A percentile compares a stretch with the other conserved stretches of the same genome.
Evolutionary conservation across 805 yeast species (phyloP).

Genomic region (Kuraishia molischiana): DNA sequence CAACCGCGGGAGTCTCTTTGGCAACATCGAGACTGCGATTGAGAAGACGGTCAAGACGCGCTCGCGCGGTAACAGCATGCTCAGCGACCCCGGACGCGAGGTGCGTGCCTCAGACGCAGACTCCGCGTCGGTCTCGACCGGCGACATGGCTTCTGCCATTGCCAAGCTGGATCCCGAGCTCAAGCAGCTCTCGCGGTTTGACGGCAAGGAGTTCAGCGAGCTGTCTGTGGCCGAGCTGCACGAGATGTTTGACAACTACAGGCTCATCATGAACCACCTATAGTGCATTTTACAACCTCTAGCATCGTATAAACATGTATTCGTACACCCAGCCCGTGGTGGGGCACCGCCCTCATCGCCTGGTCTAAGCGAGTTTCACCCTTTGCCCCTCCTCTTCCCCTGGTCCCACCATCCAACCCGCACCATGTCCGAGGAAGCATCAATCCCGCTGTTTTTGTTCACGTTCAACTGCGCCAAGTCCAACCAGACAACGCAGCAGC

Average conservation of each 20-base stretch:
- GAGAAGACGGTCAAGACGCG: slow-evolving; percentile 19
- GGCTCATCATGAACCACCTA: slow-evolving; percentile 10
- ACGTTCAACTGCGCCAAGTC: slow-evolving; percentile 53
- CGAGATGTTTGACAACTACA: slow-evolving; percentile 18
- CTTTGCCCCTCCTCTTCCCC: no score
- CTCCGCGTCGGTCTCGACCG: background rate
- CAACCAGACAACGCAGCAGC: slow-evolving; percentile 22
- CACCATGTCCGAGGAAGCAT: background rate
- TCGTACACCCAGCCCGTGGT: background rate
- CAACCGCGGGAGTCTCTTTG: slow-evolving; percentile 8
- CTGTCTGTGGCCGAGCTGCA: slow-evolving; percentile 16
- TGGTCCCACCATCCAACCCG: no score
- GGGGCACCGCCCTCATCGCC: background rate
- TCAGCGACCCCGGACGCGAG: background rate
- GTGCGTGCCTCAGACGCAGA: background rate
- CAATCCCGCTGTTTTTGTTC: slow-evolving; percentile 11
- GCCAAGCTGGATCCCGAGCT: slow-evolving; percentile 5
- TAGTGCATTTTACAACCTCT: background rate
- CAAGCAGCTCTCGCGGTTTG: slow-evolving; percentile 10
- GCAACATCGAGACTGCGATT: slow-evolving; percentile 21
- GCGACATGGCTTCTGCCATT: background rate
- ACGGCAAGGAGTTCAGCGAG: slow-evolving; percentile 16
- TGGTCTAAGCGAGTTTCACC: background rate
- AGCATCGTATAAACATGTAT: no score
- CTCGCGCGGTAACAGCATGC: slow-evolving; percentile 17